Conservation (phyloP, 1,139 yeast genomes). For the Saccharomyces hybrid region DNA sequence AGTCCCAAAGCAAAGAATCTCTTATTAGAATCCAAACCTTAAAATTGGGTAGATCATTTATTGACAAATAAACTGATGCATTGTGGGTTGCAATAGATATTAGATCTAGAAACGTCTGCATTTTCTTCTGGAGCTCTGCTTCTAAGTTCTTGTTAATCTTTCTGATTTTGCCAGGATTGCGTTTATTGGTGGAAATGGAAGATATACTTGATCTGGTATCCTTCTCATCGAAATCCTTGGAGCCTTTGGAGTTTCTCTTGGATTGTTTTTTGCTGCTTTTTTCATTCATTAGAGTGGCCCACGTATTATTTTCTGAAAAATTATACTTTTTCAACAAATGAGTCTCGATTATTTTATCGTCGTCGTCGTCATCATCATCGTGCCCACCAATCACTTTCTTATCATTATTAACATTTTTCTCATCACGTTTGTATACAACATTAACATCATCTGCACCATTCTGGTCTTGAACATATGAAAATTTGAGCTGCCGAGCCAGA, state of each 20-base stretch:
- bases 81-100: slow-evolving; percentile 29
- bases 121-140: slow-evolving; percentile 12
- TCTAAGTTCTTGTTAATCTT: slow-evolving; percentile 2
- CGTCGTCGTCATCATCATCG: slow-evolving; percentile 17
- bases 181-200: background rate
- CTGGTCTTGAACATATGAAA: slow-evolving; percentile 23
- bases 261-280: slow-evolving; percentile 11
- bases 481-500: slow-evolving; percentile 29
- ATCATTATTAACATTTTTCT: background rate
- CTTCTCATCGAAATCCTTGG: slow-evolving; percentile 13
- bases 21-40: slow-evolving; percentile 31
- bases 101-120: slow-evolving; percentile 21
- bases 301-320: slow-evolving; percentile 28
- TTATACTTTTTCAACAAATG: slow-evolving; percentile 27
- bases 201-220: slow-evolving; percentile 11
- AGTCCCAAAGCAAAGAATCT: slow-evolving; percentile 30
- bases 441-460: slow-evolving; percentile 7
- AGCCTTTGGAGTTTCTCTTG: slow-evolving; percentile 1
- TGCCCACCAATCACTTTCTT: background rate
- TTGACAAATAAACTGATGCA: slow-evolving; percentile 28
- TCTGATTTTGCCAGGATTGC: slow-evolving; percentile 5
- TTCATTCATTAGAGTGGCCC: slow-evolving; percentile 28
- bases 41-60: slow-evolving; percentile 27
- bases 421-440: slow-evolving; percentile 7
- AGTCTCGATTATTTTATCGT: background rate